Base-by-base conservation (phyloP, 2,329 filamentous ascomycete species). In the Cladosporium velox region DNA sequence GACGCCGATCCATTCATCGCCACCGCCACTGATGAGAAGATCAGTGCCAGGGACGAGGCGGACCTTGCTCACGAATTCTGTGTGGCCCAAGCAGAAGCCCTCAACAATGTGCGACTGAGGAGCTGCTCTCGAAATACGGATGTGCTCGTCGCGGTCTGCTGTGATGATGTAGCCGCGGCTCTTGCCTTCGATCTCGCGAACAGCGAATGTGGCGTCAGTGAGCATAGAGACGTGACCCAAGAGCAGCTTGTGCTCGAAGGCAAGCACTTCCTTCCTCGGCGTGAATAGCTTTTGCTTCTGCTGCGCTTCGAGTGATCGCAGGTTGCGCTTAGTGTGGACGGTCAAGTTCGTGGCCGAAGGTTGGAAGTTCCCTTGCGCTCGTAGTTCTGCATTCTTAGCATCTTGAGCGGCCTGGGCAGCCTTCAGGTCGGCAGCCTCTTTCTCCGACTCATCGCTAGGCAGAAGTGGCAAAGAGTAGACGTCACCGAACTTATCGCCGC, bases 201-300 rank as follows among this genome's bases (percentile, higher is more conserved):
- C 80, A 6, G 83, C 84, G 51, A 87, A 82, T 2, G 83, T 78
- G 61, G 97, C 77, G 73, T 92, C 89, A 1, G 93, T 97, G 59
- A 99, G 86, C 87, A 98, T 91, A 0, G 94, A 97, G 15, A 99
- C 95, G 79, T 99, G 95, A 14, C 95, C 95, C 0, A 99, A 87
- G 8, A 97, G 82, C 0, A 97, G 83, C 44, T 89, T 86, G 71
- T 92, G 87, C 72, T 92, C 89, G 75, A 96, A 96, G 30, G 82
- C 76, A 2, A 76, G 70, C 2, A 81, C 78, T 18, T 82, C 81
- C 64, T 83, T 83, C 38, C 70, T 67, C 67, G 84, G 82, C n/a
- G 75, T 70, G 72, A 79, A 66, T 70, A 77, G 68, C 70, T 80
- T 77, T 69, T 77, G 78, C 69, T 81, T 83, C 66, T 83, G 77